Evolutionary conservation across 768 basidiomycete genomes (phyloP).

Genomic region (Pluteus cervinus): DNA sequence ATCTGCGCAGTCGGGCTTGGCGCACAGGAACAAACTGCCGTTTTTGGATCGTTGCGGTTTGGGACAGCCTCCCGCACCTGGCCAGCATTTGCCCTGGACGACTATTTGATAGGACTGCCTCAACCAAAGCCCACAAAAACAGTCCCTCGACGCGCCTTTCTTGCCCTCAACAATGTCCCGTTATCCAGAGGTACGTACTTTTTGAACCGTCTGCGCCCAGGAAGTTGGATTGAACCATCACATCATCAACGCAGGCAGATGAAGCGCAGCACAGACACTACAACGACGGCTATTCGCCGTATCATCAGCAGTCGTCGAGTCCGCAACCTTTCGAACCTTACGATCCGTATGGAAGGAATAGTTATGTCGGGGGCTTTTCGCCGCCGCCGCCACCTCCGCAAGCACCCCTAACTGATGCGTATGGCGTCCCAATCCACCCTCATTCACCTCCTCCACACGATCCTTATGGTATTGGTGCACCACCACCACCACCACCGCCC

Average conservation of each 20-base stretch:
- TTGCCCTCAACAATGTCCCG: slow-evolving; percentile 30
- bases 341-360: slow-evolving; percentile 19
- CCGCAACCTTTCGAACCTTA: slow-evolving; percentile 38
- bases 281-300: slow-evolving; percentile 61
- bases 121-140: too few relatives aligned
- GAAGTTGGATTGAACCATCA: slow-evolving; percentile 1
- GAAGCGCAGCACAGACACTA: slow-evolving; percentile 58
- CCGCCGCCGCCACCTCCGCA: slow-evolving; percentile 12
- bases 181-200: slow-evolving; percentile 25
- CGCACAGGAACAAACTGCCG: too few relatives aligned
- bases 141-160: too few relatives aligned
- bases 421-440: slow-evolving; percentile 26
- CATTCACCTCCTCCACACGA: slow-evolving; percentile 20
- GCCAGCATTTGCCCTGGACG: too few relatives aligned
- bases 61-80: too few relatives aligned
- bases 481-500: slow-evolving; percentile 15
- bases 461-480: slow-evolving; percentile 10
- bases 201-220: neutral
- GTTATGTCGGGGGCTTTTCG: too few relatives aligned
- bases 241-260: slow-evolving; percentile 46
- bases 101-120: too few relatives aligned
- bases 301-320: slow-evolving; percentile 27
- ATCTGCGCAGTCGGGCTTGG: too few relatives aligned
- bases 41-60: too few relatives aligned
- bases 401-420: slow-evolving; percentile 32